Base-by-base conservation (phyloP, 495 filamentous ascomycete genomes). In the Friedmanniomyces simplex region DNA sequence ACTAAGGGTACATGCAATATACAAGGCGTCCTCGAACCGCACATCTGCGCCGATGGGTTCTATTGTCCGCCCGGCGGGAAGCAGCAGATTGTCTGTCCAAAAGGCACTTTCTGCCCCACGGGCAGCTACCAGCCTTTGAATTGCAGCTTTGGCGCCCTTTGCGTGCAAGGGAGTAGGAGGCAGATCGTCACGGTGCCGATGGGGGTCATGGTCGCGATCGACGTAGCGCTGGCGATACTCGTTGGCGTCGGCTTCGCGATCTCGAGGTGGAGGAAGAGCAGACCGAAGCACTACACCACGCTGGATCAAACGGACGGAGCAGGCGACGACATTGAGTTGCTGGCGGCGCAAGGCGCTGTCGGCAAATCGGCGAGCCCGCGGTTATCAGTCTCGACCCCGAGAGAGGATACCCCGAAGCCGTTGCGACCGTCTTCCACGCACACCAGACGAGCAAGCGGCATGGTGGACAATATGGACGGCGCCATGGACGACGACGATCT, bases 121-220 rank as follows among this genome's bases (percentile, higher is more conserved):
- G 63, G 63, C 4, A 36, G 30, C 20, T 20, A 30, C 14, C 47
- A 60, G 28, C 63, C 63, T 2, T 47, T 49, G 39, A 52, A 57
- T 13, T 66, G 63, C 54, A 30, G 30, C 42, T 53, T 16, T 51
- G 57, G 56, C 1, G 60, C 63, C 0, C 21, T 60, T 11, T 66
- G 63, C 32, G 37, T 52, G 18, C 51, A 42, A 25, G 43, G 34
- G 12, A 59, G 60, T 28, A 14, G 28, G 8, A 47, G 57, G 24
- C 56, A 66, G 49, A 41, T 65, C 21, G 51, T 60, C 2, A 65
- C 54, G 26, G 57, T 79, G 14, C 75, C 76, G 3, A 45, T 77
- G 24, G 58, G 52, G 37, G n/a, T 78, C 39, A 61, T 78, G 24
- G 47, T 77, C 18, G 54, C 67, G 21, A 30, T 74, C 43, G 77